These are phyloP conservation scores for Phialophora expanda DNA, from an alignment of 2,329 filamentous ascomycete genomes.

Conservation along the genomic window DNA sequence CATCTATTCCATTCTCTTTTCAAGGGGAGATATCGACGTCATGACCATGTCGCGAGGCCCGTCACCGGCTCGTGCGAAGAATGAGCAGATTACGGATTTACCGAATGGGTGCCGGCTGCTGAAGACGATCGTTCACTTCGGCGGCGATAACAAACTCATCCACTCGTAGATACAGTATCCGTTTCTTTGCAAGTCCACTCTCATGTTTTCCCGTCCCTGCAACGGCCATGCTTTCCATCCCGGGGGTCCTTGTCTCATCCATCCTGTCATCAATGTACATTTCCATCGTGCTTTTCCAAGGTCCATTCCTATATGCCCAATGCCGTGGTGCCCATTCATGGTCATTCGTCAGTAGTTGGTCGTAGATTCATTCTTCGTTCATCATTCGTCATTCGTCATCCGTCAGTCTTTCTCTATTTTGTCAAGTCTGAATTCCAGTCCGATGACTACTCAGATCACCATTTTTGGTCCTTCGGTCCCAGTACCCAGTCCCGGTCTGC, in stretches of 20 bases:
- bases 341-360: too few relatives aligned
- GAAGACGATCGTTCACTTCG: background rate
- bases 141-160: background rate
- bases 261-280: constrained; percentile 1
- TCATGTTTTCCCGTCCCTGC: background rate
- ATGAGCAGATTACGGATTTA: background rate
- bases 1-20: background rate
- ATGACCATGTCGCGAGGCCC: too few relatives aligned
- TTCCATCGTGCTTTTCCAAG: too few relatives aligned
- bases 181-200: background rate
- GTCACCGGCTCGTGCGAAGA: background rate
- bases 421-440: background rate
- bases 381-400: background rate
- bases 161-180: background rate
- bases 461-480: background rate
- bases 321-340: background rate
- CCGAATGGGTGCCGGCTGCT: background rate
- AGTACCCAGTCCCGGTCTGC: background rate
- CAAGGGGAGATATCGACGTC: background rate
- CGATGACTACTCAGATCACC: background rate
- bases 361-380: too few relatives aligned
- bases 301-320: background rate
- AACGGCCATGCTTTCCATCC: background rate
- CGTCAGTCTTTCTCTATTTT: background rate
- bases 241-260: background rate